These are phyloP conservation scores for Lactarius sp. DNA, from an alignment of 768 basidiomycete species.

Conservation along the genomic window DNA sequence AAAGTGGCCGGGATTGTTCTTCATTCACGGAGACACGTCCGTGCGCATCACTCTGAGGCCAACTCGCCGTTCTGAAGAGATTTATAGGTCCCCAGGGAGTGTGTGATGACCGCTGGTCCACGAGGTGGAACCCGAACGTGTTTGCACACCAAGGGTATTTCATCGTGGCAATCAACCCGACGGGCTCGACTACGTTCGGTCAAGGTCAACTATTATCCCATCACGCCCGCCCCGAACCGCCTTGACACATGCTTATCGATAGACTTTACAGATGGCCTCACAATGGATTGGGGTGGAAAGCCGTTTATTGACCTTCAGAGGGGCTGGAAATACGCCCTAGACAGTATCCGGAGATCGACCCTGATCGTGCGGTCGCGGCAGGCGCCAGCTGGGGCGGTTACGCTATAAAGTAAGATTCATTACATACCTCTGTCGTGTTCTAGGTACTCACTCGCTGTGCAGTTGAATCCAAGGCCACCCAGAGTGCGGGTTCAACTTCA, in stretches of 20 bases:
- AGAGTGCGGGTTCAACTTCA: slow-evolving; percentile 83
- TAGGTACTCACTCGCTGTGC: slow-evolving; percentile 9
- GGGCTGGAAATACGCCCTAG: slow-evolving; percentile 67
- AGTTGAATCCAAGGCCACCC: slow-evolving; percentile 97
- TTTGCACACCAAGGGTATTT: slow-evolving; percentile 90
- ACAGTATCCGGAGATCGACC: slow-evolving; percentile 61
- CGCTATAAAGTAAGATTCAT: slow-evolving; percentile 63
- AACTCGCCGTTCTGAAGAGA: slow-evolving; percentile 1
- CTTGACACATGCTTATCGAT: slow-evolving; percentile 2
- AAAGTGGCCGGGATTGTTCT: slow-evolving; percentile 73
- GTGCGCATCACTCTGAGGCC: not conserved
- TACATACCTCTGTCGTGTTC: not conserved
- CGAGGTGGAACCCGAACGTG: slow-evolving; percentile 77
- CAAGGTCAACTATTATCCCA: slow-evolving; percentile 47
- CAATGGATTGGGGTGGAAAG: slow-evolving; percentile 80
- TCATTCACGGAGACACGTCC: slow-evolving; percentile 71
- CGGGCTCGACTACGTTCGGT: slow-evolving; percentile 90
- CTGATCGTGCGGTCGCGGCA: slow-evolving; percentile 61
- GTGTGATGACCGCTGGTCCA: slow-evolving; percentile 91
- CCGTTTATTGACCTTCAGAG: slow-evolving; percentile 73
- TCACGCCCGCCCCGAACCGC: not conserved
- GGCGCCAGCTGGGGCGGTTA: slow-evolving; percentile 87
- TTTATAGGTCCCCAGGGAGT: slow-evolving; percentile 63
- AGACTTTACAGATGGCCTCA: slow-evolving; percentile 78
- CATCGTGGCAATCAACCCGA: slow-evolving; percentile 84